Evolutionary conservation across 441 rosid genomes (phyloP).

Genomic region (Gossypium davidsonii): DNA sequence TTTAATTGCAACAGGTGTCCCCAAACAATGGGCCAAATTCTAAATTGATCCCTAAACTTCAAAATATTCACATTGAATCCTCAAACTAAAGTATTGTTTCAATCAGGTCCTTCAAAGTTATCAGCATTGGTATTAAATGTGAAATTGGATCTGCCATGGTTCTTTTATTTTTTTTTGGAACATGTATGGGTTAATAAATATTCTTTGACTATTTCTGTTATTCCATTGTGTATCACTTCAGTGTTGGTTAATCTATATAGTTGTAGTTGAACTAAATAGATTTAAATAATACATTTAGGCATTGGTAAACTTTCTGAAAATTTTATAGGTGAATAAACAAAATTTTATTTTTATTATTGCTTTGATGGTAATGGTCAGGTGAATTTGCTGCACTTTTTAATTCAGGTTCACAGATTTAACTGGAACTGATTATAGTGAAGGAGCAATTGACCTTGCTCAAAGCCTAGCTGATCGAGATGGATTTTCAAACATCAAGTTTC

Average conservation of each 20-base stretch:
- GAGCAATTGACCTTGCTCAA: slow-evolving; percentile 76
- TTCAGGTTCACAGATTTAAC: slow-evolving; percentile 85
- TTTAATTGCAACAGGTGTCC: neutral
- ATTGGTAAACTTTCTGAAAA: neutral
- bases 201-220: neutral
- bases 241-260: neutral
- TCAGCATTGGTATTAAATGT: neutral
- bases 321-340: neutral
- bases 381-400: slow-evolving; percentile 2
- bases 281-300: neutral
- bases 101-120: neutral
- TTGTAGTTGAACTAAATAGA: neutral
- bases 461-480: slow-evolving; percentile 80
- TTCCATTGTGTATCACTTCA: neutral
- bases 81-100: neutral
- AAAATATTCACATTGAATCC: neutral
- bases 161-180: neutral
- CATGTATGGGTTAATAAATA: neutral
- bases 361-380: neutral
- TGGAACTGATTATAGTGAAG: slow-evolving; percentile 85
- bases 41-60: neutral
- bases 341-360: neutral
- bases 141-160: neutral
- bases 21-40: neutral
- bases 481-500: slow-evolving; percentile 51